Evolutionary conservation across 2,329 filamentous ascomycete species (phyloP).

Genomic region (Falciphora oryzae): DNA sequence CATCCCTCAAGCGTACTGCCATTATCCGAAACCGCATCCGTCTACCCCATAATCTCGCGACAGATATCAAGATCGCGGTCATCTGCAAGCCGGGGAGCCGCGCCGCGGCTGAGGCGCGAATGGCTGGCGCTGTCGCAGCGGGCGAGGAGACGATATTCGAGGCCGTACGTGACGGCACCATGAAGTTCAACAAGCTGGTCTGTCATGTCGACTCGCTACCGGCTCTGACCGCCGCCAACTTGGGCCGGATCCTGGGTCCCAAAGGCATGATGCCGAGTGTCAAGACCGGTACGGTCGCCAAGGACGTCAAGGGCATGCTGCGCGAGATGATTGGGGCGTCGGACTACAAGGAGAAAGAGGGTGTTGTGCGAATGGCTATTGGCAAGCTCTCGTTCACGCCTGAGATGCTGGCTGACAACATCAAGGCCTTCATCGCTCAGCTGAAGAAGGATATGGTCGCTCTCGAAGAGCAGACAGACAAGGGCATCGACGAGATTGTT

Average conservation of each 20-base stretch:
- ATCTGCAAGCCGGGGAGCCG: slow-evolving; percentile 80
- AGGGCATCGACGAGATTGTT: slow-evolving; percentile 70
- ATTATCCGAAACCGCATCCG: slow-evolving; percentile 82
- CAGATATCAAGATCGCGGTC: slow-evolving; percentile 82
- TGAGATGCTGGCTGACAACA: slow-evolving; percentile 76
- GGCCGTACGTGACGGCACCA: slow-evolving; percentile 63
- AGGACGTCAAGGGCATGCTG: slow-evolving; percentile 68
- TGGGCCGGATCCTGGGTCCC: slow-evolving; percentile 81
- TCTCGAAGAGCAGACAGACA: slow-evolving; percentile 58
- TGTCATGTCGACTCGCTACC: slow-evolving; percentile 75
- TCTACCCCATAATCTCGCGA: slow-evolving; percentile 84
- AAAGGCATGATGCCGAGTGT: slow-evolving; percentile 86
- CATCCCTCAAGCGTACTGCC: slow-evolving; percentile 78
- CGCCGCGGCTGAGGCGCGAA: slow-evolving; percentile 65
- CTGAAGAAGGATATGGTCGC: slow-evolving; percentile 69
- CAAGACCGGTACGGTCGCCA: slow-evolving; percentile 85
- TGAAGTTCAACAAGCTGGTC: slow-evolving; percentile 85
- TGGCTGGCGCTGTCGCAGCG: slow-evolving; percentile 74
- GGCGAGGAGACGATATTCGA: slow-evolving; percentile 86
- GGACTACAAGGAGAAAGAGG: slow-evolving; percentile 79
- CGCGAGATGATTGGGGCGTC: slow-evolving; percentile 77
- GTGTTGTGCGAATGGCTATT: slow-evolving; percentile 82
- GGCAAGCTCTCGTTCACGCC: slow-evolving; percentile 87
- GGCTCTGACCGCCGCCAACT: slow-evolving; percentile 72
- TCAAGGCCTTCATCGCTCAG: slow-evolving; percentile 68